Conservation (phyloP, 345 rosid species). For the Stellera chamaejasme region DNA sequence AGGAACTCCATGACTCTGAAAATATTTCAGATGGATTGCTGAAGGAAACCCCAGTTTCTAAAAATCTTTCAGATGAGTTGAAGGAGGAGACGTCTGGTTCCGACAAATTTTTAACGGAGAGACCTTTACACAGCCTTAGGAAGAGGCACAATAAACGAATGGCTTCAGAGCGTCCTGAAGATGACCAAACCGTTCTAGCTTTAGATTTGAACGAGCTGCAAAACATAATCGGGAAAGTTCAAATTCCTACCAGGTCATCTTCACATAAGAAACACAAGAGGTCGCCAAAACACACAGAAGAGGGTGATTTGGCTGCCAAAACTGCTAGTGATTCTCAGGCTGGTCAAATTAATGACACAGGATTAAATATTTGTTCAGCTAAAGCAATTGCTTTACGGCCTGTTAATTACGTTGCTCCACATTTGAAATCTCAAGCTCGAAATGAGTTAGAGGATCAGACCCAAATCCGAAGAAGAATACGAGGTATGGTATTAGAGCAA, state of each 20-base stretch:
- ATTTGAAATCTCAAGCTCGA: conserved; percentile 43
- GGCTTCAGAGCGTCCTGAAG: conserved; percentile 17
- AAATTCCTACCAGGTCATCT: conserved; percentile 14
- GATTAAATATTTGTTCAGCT: conserved; percentile 18
- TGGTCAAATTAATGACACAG: conserved; percentile 17
- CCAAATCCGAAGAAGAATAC: conserved; percentile 57
- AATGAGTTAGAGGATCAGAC: conserved; percentile 61
- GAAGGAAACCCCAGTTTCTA: too few relatives aligned
- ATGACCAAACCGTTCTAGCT: conserved; percentile 12
- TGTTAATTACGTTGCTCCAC: conserved; percentile 68
- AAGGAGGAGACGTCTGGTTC: conserved; percentile 19
- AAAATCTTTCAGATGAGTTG: conserved; percentile 16
- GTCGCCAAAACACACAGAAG: conserved; percentile 24
- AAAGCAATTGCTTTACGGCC: conserved; percentile 17
- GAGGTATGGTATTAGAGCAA: conserved; percentile 41
- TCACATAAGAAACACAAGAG: conserved; percentile 24
- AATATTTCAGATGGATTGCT: neutral
- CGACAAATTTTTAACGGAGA: conserved; percentile 13
- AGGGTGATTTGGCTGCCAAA: conserved; percentile 14
- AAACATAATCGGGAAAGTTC: conserved; percentile 17
- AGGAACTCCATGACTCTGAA: conserved; percentile 17
- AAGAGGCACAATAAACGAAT: conserved; percentile 40
- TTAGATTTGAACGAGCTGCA: conserved; percentile 18
- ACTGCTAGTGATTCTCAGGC: conserved; percentile 14
- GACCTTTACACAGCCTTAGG: conserved; percentile 5